phyloP scores from a whole-genome alignment of 495 filamentous ascomycete species.

The Corynascus novoguineensis region DNA sequence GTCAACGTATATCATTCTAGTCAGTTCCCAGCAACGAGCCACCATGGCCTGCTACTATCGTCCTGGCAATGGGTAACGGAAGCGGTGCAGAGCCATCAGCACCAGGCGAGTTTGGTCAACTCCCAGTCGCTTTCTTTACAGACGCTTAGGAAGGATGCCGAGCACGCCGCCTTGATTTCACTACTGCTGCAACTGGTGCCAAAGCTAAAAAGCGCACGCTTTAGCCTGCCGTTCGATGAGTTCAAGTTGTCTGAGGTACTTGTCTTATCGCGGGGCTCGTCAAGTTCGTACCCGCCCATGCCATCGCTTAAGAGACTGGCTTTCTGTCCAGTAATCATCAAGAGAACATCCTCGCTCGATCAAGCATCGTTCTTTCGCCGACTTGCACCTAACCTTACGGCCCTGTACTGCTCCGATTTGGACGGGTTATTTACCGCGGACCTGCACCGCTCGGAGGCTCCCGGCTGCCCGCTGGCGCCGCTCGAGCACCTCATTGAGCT shows the following conservation, averaged over 20 bases:
- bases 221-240: neutral
- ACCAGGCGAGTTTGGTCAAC: no score
- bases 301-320: neutral
- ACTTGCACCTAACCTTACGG: neutral
- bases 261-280: no score
- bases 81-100: no score
- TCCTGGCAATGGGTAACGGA: no score
- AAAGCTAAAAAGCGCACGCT: neutral
- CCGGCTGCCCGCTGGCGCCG: no score
- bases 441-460: no score
- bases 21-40: no score
- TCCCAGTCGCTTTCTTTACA: no score
- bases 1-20: no score
- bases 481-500: neutral
- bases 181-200: neutral
- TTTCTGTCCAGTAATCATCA: neutral
- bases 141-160: no score
- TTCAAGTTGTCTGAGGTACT: neutral
- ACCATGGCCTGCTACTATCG: no score
- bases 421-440: neutral
- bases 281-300: no score
- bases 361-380: neutral
- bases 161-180: neutral
- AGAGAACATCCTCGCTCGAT: neutral
- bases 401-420: neutral